A percentile compares a stretch with the other conserved stretches of the same genome.
Evolutionary conservation across 768 basidiomycete genomes (phyloP).

Genomic region (Lactarius tabidus): DNA sequence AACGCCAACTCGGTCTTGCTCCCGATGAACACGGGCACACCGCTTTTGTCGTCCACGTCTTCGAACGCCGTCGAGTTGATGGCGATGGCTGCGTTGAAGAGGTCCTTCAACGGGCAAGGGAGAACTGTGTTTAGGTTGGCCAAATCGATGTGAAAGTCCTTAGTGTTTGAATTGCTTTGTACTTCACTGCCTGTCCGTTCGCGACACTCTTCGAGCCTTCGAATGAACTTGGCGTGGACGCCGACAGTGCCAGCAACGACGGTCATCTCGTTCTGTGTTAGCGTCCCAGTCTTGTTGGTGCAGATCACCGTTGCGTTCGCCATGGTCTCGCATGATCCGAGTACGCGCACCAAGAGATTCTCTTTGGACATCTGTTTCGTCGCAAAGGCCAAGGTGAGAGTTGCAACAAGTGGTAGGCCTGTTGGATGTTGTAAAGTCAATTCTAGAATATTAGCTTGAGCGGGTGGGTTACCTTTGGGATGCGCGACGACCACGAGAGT

Average conservation of each 20-base stretch:
- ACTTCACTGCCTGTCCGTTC: constrained; percentile 69
- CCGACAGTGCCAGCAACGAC: constrained; percentile 95
- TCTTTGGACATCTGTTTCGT: constrained; percentile 97
- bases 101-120: constrained; percentile 50
- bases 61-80: constrained; percentile 96
- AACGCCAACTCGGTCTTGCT: constrained; percentile 95
- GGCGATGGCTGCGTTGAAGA: constrained; percentile 84
- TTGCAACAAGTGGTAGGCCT: constrained; percentile 94
- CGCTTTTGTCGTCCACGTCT: constrained; percentile 60
- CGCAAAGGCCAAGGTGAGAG: constrained; percentile 92
- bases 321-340: constrained; percentile 98
- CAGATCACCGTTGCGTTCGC: constrained; percentile 94
- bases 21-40: constrained; percentile 67
- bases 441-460: constrained; percentile 9
- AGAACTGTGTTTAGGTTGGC: constrained; percentile 61
- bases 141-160: constrained; percentile 88
- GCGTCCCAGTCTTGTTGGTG: constrained; percentile 95
- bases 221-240: constrained; percentile 91
- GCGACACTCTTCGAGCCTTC: constrained; percentile 64
- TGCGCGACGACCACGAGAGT: constrained; percentile 85
- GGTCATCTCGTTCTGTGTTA: constrained; percentile 93
- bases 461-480: constrained; percentile 55
- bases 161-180: constrained; percentile 35
- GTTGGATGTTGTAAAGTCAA: constrained; percentile 14
- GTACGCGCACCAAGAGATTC: constrained; percentile 90